Conservation (phyloP, 2,329 filamentous ascomycete genomes). For the Fusarium scirpi region DNA sequence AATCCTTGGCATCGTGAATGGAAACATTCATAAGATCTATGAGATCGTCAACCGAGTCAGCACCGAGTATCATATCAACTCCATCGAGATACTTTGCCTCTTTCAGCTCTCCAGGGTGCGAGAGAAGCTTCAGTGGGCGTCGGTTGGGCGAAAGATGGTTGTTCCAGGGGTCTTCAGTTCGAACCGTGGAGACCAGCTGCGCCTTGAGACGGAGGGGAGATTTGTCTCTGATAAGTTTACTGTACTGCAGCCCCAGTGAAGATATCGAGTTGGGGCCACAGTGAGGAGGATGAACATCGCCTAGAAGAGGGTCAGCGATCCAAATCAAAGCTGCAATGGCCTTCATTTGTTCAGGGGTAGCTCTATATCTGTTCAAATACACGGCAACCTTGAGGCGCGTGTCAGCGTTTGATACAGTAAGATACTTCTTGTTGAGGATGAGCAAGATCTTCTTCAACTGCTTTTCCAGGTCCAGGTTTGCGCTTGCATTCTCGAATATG, state of each 20-base stretch:
- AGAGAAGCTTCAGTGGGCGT: conserved; percentile 19
- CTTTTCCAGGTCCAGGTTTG: neutral
- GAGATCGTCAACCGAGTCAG: conserved; percentile 1
- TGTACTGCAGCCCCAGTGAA: conserved; percentile 38
- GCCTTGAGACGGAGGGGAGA: conserved; percentile 7
- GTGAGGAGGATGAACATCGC: conserved; percentile 27
- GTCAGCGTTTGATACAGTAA: conserved; percentile 24
- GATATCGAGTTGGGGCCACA: conserved; percentile 31
- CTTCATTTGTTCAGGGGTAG: conserved; percentile 17
- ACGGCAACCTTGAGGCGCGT: conserved; percentile 22
- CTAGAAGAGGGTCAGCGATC: conserved; percentile 27
- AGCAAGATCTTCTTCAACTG: neutral
- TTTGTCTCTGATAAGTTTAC: conserved; percentile 8
- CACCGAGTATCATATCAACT: conserved; percentile 1
- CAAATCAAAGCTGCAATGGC: conserved; percentile 27
- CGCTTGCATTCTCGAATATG: neutral
- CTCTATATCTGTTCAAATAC: neutral
- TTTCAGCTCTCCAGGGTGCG: conserved; percentile 22
- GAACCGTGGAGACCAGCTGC: conserved; percentile 10
- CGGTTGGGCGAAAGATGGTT: conserved; percentile 28
- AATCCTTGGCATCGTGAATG: neutral
- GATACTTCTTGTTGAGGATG: conserved; percentile 7
- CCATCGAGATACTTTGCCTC: conserved; percentile 2
- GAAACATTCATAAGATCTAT: conserved; percentile 14
- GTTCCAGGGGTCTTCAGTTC: conserved; percentile 35